phyloP scores from a whole-genome alignment of 2,329 filamentous ascomycete genomes.

The Ceratocystiopsis sp. region DNA sequence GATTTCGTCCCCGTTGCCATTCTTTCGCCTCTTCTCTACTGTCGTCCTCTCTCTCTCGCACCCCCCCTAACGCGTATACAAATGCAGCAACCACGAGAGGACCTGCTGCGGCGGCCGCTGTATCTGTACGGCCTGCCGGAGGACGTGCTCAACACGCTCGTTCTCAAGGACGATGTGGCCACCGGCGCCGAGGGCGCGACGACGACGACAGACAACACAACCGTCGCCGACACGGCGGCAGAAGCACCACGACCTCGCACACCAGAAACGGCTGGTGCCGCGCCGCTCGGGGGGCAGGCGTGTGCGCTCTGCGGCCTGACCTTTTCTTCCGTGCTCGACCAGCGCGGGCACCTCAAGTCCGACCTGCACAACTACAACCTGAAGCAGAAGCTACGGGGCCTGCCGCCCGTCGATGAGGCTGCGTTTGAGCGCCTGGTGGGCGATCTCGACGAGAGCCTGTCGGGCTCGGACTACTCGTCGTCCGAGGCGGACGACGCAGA shows the following conservation, averaged over 20 bases:
- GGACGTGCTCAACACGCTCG: constrained; percentile 53
- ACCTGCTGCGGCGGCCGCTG: constrained; percentile 31
- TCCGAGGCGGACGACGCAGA: constrained; percentile 38
- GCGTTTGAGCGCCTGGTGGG: constrained; percentile 81
- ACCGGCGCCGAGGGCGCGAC: constrained; percentile 3
- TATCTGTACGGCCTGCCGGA: constrained; percentile 65
- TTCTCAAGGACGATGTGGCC: constrained; percentile 32
- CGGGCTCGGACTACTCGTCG: constrained; percentile 67
- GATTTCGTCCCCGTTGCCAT: no score
- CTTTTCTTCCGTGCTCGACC: constrained; percentile 60
- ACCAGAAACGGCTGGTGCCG: constrained; percentile 7
- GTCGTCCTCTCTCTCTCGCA: no score
- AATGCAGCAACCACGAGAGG: constrained; percentile 15
- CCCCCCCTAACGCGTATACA: no score
- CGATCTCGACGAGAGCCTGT: constrained; percentile 78
- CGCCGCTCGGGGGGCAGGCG: constrained; percentile 44
- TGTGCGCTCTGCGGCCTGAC: constrained; percentile 65
- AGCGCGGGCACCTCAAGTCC: constrained; percentile 71
- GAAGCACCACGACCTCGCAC: constrained; percentile 5
- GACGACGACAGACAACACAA: constrained; percentile 9
- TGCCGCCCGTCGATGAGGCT: constrained; percentile 51
- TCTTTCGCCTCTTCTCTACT: no score
- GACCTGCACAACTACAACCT: constrained; percentile 90
- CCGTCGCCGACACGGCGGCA: constrained; percentile 7
- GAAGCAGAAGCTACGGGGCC: constrained; percentile 71